Evolutionary conservation across 2,329 filamentous ascomycete species (phyloP).

Genomic region (Tolypocladium endophyticum): DNA sequence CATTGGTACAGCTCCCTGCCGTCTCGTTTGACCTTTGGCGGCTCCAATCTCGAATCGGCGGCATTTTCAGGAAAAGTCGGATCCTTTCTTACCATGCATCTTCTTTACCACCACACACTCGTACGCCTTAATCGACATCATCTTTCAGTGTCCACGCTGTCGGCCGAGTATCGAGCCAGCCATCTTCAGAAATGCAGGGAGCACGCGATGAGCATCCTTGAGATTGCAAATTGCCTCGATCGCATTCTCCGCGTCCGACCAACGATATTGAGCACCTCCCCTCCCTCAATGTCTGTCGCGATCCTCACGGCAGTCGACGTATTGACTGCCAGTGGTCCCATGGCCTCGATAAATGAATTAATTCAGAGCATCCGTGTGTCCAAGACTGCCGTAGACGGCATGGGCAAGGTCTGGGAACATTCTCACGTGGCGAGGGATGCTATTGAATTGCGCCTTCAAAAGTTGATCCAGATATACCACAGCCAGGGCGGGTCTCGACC

Average conservation of each 20-base stretch:
- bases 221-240: constrained; percentile 31
- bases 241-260: constrained; percentile 21
- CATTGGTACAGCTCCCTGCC: constrained; percentile 51
- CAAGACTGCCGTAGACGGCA: constrained; percentile 41
- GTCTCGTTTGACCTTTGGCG: constrained; percentile 39
- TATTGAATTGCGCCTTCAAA: constrained; percentile 28
- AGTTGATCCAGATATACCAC: constrained; percentile 19
- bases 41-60: constrained; percentile 46
- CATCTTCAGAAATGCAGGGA: constrained; percentile 38
- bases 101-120: constrained; percentile 53
- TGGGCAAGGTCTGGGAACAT: constrained; percentile 50
- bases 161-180: constrained; percentile 27
- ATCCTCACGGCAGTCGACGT: constrained; percentile 57
- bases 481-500: constrained; percentile 17
- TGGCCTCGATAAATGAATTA: constrained; percentile 38
- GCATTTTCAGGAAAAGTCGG: constrained; percentile 42
- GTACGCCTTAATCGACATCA: constrained; percentile 57
- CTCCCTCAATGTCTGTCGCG: constrained; percentile 52
- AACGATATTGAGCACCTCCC: constrained; percentile 30
- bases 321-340: constrained; percentile 46
- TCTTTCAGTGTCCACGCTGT: constrained; percentile 26
- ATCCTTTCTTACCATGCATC: constrained; percentile 52
- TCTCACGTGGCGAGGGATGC: constrained; percentile 38
- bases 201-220: constrained; percentile 42
- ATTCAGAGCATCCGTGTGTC: constrained; percentile 44